Percentiles rank a stretch among this genome's conserved stretches.
Evolutionary conservation across 139 green algal genomes (phyloP).

Genomic region (Nannochloris sp.): DNA sequence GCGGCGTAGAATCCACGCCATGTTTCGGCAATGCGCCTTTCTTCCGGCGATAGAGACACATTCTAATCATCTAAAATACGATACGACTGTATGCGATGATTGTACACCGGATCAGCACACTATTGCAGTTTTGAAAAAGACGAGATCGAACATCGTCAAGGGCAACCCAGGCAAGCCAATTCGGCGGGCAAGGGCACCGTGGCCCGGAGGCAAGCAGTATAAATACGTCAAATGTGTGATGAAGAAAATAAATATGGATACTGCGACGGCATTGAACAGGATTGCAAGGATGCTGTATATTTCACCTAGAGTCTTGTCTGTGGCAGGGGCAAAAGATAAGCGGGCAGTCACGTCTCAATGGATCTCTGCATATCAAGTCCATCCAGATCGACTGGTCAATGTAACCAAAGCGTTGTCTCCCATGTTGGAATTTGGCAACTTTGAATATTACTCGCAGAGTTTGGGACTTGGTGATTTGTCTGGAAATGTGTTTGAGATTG

Average conservation of each 20-base stretch:
- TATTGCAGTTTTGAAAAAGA: background rate
- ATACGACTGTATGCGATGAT: no score
- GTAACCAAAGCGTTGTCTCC: conserved; percentile 24
- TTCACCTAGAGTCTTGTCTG: conserved; percentile 28
- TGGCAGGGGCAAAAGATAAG: conserved; percentile 94
- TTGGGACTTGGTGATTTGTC: conserved; percentile 62
- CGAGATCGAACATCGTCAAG: conserved; percentile 2
- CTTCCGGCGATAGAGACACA: conserved; percentile 10
- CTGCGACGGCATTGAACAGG: conserved; percentile 28
- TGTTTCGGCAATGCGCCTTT: conserved; percentile 3
- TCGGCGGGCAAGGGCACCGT: conserved; percentile 6
- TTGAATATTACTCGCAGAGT: conserved; percentile 26
- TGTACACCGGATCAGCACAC: background rate
- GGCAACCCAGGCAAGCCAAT: conserved; percentile 13
- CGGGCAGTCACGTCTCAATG: conserved; percentile 73
- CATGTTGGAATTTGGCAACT: conserved; percentile 49
- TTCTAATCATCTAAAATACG: background rate
- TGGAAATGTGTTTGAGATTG: conserved; percentile 75
- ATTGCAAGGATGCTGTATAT: conserved; percentile 31
- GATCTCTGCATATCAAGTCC: conserved; percentile 62
- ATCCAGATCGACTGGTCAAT: conserved; percentile 14
- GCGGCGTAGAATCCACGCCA: conserved; percentile 16
- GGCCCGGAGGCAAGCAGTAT: conserved; percentile 30
- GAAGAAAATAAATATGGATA: conserved; percentile 89
- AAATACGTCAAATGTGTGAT: conserved; percentile 64